These are phyloP conservation scores for Pouteria campechiana DNA, from an alignment of 179 eudicot genomes.

Conservation along the genomic window DNA sequence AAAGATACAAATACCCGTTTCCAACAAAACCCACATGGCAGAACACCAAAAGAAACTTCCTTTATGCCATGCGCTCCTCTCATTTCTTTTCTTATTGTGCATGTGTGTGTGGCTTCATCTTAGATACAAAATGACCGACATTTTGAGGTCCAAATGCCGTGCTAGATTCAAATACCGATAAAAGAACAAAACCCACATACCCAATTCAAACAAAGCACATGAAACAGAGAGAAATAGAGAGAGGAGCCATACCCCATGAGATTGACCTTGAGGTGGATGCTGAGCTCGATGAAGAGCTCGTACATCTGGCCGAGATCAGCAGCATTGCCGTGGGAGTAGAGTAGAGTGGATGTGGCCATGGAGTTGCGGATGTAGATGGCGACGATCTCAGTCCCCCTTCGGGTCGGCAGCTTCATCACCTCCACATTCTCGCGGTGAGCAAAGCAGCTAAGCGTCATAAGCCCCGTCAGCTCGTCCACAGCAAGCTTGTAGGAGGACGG, in stretches of 20 bases:
- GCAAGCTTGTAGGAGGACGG: slow-evolving; percentile 50
- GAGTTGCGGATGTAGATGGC: slow-evolving; percentile 75
- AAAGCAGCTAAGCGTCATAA: slow-evolving; percentile 34
- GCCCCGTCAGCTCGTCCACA: slow-evolving; percentile 39
- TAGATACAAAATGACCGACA: slow-evolving; percentile 1
- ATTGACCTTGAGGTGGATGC: slow-evolving; percentile 76
- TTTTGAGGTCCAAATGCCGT: slow-evolving; percentile 4
- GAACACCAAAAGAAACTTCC: neutral
- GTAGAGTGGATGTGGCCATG: slow-evolving; percentile 69
- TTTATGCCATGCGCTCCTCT: neutral
- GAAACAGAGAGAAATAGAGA: slow-evolving; percentile 1
- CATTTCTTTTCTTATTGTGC: neutral
- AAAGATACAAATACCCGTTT: too few relatives aligned
- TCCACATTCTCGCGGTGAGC: slow-evolving; percentile 92
- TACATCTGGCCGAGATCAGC: slow-evolving; percentile 98
- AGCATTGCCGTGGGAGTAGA: slow-evolving; percentile 91
- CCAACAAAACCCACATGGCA: too few relatives aligned
- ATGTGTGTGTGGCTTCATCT: neutral
- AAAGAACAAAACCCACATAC: neutral
- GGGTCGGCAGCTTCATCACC: slow-evolving; percentile 52
- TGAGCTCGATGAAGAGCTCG: slow-evolving; percentile 80
- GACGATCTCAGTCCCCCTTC: slow-evolving; percentile 62
- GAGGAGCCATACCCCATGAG: slow-evolving; percentile 48
- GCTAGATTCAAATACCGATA: neutral
- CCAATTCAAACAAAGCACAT: neutral